Evolutionary conservation across 2,329 filamentous ascomycete species (phyloP), one percentile per base, ranked within the genome.

Genomic region (Alternaria alternata): DNA sequence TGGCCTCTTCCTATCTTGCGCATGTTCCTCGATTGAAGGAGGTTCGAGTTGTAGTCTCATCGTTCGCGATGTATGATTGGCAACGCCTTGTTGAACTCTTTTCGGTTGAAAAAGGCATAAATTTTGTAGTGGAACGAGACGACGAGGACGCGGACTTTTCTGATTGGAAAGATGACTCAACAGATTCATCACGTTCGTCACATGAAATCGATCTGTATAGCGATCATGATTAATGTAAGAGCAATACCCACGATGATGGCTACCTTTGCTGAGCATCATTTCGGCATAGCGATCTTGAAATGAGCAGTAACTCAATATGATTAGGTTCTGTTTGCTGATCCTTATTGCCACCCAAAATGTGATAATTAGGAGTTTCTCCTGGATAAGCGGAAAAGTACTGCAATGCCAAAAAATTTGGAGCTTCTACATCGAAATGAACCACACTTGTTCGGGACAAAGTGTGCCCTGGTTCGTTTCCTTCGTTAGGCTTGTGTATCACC

Each of bases 161-260:
- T 5, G 54, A 34, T n/a, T 66, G 62, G 57, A 24, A 30, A 11
- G 57, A 32, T 18, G 44, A 49, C 9, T 57, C 62, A n/a, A 48
- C 56, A 4, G 54, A 57, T 11, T 64, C 66, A 4, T 62, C 63
- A 9, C 47, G 54, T 9, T 63, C 63, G 5, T 66, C 65, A 3
- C 54, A 65, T 46, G 66, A 69, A 16, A 58, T 66, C 18, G 56
- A 66, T 26, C 36, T 69, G 34, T 69, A 67, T 20, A 60, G 64
- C 14, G 51, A 62, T 28, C 39, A 59, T 34, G 46, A 26, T 5
- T 49, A 20, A 49, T 49, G 14, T 3, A 49, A 22, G 9, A 11
- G 46, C 28, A 5, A 22, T 24, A 32, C 14, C 24, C 30, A 24
- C 3, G 46, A 48, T 24, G 14, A 16, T 30, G 34, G 7, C 30